Evolutionary conservation across 306 rosid genomes (phyloP).

Genomic region (Rosa persica): DNA sequence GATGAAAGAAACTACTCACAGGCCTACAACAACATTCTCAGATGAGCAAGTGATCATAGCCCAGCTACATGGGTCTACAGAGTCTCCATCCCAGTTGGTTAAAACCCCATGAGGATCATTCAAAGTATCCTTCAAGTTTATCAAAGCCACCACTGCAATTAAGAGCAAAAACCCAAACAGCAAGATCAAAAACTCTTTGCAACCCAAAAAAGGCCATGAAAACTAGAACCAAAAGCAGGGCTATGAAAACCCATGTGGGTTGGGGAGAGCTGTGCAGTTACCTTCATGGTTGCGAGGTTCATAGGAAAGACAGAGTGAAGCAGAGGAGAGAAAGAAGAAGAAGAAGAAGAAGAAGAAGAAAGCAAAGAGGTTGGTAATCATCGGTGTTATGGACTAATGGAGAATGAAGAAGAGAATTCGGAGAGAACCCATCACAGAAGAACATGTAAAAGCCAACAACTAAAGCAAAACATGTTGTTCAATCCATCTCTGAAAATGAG

Average conservation of each 20-base stretch:
- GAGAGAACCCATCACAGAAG: constrained; percentile 5
- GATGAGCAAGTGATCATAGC: constrained; percentile 89
- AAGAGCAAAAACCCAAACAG: background rate
- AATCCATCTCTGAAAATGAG: background rate
- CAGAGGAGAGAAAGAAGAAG: constrained; percentile 27
- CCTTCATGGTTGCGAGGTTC: constrained; percentile 98
- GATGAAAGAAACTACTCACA: constrained; percentile 51
- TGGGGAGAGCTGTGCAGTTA: background rate
- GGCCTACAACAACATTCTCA: constrained; percentile 66
- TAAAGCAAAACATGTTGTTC: background rate
- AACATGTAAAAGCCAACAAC: constrained; percentile 12
- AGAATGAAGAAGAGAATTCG: constrained; percentile 3
- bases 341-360: background rate
- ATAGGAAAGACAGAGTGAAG: constrained; percentile 43
- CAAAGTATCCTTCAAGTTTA: constrained; percentile 45
- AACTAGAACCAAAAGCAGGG: background rate
- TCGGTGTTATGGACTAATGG: constrained; percentile 22
- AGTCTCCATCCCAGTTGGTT: constrained; percentile 83
- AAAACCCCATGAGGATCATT: constrained; percentile 79
- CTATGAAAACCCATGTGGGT: background rate
- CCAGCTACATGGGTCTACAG: constrained; percentile 98
- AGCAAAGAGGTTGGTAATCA: constrained; percentile 35
- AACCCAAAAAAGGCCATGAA: background rate
- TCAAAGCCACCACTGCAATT: constrained; percentile 76
- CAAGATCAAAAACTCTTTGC: background rate